Conservation (phyloP, 2,329 filamentous ascomycete species). For the Trichoderma gracile region DNA sequence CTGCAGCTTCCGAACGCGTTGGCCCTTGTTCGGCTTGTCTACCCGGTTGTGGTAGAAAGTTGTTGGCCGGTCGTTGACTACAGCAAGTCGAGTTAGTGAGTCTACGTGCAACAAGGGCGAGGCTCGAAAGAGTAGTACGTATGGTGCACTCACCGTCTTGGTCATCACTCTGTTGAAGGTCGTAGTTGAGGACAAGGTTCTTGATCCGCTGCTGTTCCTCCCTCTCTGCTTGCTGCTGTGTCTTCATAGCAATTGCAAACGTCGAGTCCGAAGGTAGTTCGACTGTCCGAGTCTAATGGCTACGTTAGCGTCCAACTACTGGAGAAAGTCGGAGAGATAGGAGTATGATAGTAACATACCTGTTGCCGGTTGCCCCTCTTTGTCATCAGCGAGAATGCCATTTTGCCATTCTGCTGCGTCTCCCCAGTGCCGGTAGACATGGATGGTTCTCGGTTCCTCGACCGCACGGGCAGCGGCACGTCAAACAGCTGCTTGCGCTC, state of each 20-base stretch:
- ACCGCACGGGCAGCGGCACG: slow-evolving; percentile 90
- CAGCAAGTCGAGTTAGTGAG: slow-evolving; percentile 43
- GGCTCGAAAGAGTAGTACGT: neutral
- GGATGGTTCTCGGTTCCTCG: slow-evolving; percentile 62
- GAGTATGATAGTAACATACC: slow-evolving; percentile 48
- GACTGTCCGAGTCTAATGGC: slow-evolving; percentile 78
- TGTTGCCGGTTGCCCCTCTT: slow-evolving; percentile 96
- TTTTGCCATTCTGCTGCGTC: slow-evolving; percentile 54
- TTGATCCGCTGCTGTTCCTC: slow-evolving; percentile 99
- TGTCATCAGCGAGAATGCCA: slow-evolving; percentile 95
- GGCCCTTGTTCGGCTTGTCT: slow-evolving; percentile 62
- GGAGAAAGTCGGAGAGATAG: neutral
- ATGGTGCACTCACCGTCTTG: slow-evolving; percentile 66
- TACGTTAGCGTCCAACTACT: neutral
- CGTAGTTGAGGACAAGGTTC: slow-evolving; percentile 93
- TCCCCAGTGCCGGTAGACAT: slow-evolving; percentile 33
- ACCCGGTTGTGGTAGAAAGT: slow-evolving; percentile 56
- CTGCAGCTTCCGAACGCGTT: slow-evolving; percentile 86
- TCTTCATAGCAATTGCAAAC: slow-evolving; percentile 95
- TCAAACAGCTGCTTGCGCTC: slow-evolving; percentile 94
- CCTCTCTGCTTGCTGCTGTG: slow-evolving; percentile 88
- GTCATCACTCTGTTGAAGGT: slow-evolving; percentile 81
- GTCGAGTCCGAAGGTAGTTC: slow-evolving; percentile 87
- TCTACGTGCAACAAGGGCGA: slow-evolving; percentile 41
- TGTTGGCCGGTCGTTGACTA: slow-evolving; percentile 53